Base-by-base conservation (phyloP, 768 basidiomycete genomes). In the Russula abietina region DNA sequence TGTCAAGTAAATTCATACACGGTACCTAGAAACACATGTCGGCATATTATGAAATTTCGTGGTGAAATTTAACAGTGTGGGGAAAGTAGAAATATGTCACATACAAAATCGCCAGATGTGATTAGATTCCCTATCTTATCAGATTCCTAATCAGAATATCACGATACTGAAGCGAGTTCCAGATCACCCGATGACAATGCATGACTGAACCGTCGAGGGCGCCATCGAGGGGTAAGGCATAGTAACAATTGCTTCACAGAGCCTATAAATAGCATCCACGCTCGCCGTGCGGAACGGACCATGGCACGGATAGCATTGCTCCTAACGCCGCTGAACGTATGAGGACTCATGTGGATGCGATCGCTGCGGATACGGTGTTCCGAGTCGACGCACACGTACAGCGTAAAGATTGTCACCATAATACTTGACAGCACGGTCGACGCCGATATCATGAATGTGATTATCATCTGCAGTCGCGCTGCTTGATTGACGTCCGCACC, bases 381-480 rank as follows among this genome's bases (percentile, higher is more conserved):
- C 19, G 68, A 67, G 69, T 95, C 93, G 32, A 93, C 82, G 7
- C 87, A 79, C n/a, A 87, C 79, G 3, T 72, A 71, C 14, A 93
- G 79, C 9, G 83, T 79, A 45, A 85, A 75, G 60, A 86, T 73
- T 0, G 87, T 86, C 3, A 84, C 81, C 57, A 82, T 75, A 57
- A 90, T 85, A 3, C 86, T 80, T 14, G 88, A 82, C 26, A 95
- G 80, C 0, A 86, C 83, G 0, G 88, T 88, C 61, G 84, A 82
- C 0, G 92, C 85, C 3, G 86, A 86, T 51, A 94, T 91, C 88
- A 94, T 90, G 74, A 96, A 94, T 85, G 93, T 90, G 75, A 96
- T 91, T 61, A 95, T 85, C 88, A 93, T 93, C 68, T 95, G 93
- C 19, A 95, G 75, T 58, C 85, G 83, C 2, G 91, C 90, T 0